Base-by-base conservation (phyloP, 1,139 yeast genomes). In the Saccharomycopsis hybrid region DNA sequence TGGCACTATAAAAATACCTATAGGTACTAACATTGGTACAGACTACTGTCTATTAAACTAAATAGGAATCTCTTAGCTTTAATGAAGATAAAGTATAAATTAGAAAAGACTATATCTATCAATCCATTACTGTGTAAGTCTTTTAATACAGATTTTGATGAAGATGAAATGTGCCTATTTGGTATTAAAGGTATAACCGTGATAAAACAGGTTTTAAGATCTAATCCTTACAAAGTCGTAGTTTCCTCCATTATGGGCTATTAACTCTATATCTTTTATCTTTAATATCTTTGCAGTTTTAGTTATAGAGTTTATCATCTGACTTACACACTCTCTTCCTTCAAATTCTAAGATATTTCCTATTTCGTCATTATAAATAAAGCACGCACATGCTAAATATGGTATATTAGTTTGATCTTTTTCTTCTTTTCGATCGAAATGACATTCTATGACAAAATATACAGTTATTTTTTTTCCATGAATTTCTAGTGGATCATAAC, bases 211-310 rank as follows among this genome's bases (percentile, higher is more conserved):
- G n/a, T n/a, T n/a, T n/a, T n/a, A n/a, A n/a, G n/a, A n/a, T n/a
- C n/a, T n/a, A n/a, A n/a, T n/a, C n/a, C n/a, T n/a, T n/a, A n/a
- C n/a, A n/a, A 44, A 44, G 36, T 44, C 46, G 30, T 44, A 44
- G 36, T 44, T 44, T 5, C 41, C 46, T 35, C 46, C 46, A 44
- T 44, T 44, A 44, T 44, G 46, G 13, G 46, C 46, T 27, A 44
- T 25, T 44, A 44, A 37, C 30, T 44, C 46, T 25, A 44, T 44
- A 3, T 27, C 4, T 25, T 44, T 44, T 2, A 45, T 39, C 11
- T 39, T 39, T 35, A 44, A 44, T 5, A 28, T 29, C 18, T 36
- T 37, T 2, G 41, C 47, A 5, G 25, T 11, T 31, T 24, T 13
- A 11, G 41, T 13, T 13, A 44, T 30, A 13, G 29, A 18, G 35